Evolutionary conservation across 495 filamentous ascomycete species (phyloP).

Genomic region (Pseudotulostoma volvatum): DNA sequence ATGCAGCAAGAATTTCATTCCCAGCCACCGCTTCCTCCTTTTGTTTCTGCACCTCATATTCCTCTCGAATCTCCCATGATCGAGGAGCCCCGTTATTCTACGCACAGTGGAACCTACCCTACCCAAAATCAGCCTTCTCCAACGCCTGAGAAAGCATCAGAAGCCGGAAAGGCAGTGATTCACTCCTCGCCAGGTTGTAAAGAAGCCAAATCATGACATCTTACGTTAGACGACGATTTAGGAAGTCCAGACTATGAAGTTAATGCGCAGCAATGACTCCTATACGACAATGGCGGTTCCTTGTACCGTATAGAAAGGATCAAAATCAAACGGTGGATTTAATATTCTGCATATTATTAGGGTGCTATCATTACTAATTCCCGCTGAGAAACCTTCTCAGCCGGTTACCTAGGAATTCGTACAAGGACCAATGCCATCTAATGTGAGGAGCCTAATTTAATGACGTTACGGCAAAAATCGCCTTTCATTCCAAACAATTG

Average conservation of each 20-base stretch:
- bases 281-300: neutral
- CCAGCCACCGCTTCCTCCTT: neutral
- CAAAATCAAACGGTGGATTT: neutral
- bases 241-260: neutral
- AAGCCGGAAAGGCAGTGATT: neutral
- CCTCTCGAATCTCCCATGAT: neutral
- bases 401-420: neutral
- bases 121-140: neutral
- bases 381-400: too few relatives aligned
- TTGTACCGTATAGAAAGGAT: neutral
- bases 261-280: neutral
- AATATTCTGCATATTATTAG: neutral
- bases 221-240: neutral
- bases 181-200: neutral
- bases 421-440: neutral
- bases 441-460: neutral
- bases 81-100: neutral
- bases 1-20: neutral
- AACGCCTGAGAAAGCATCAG: neutral
- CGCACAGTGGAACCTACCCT: neutral
- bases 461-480: neutral
- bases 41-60: neutral
- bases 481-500: neutral
- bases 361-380: too few relatives aligned
- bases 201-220: neutral